Evolutionary conservation across 139 green algal genomes (phyloP), one percentile per base, ranked within the genome.

Genomic region (Chlorella vulgaris): DNA sequence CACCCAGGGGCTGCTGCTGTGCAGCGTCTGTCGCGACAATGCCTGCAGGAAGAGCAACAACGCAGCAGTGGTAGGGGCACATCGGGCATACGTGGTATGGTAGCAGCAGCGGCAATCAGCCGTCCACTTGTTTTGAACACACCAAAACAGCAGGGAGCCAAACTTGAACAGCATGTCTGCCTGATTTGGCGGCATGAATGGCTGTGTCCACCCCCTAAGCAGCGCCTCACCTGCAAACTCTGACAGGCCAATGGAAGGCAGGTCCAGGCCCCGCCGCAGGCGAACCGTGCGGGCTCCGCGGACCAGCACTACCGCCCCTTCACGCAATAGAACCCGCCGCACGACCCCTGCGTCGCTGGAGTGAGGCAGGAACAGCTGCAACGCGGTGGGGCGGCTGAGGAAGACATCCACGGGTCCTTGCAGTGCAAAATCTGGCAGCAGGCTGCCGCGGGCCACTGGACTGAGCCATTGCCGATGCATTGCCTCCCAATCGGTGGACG

Each of bases 321-420:
- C 60, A 26, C 82, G 65, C 35, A 86, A 74, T 43, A 86, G 77
- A 35, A 86, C 53, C 19, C 82, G 61, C 33, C 36, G 18, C 38
- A 82, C 35, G 1, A 26, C 31, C 21, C 76, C 76, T 3, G 36
- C 80, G 6, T 88, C 83, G 36, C 33, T 71, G 19, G 81, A 40
- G 35, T 87, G 76, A 19, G 83, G 83, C 68, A 87, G 55, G 53
- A 74, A 87, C 31, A 87, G 66, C 53, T 81, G 61, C 35, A 82
- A 42, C 0, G 76, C 76, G 13, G 53, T 76, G 65, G 76, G 66
- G 53, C 78, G 62, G 1, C 26, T 26, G 3, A 87, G 43, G 29
- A 62, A 86, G 0, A 87, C 29, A n/a, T 87, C 83, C 33, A 87
- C 26, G 2, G 83, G 83, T 2, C 83, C 83, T n/a, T 80, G 69